Evolutionary conservation across 2,329 filamentous ascomycete genomes (phyloP), one percentile per base, ranked within the genome.

Genomic region (Venturia carpophila): DNA sequence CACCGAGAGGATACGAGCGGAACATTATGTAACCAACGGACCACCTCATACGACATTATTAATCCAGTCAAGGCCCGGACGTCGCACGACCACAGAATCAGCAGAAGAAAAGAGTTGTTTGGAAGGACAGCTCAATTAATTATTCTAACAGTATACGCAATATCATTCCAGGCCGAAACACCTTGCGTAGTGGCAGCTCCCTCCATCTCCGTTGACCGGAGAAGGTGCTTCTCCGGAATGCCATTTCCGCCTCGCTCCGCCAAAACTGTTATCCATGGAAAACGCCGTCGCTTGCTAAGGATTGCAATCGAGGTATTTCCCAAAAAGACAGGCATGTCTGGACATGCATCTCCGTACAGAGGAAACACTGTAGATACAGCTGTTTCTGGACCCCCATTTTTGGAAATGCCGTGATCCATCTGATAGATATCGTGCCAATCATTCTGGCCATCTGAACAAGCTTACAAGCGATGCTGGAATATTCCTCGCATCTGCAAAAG

Each of bases 391-490:
- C 19, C 27, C 52, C 52, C 52, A 37, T 58, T 15, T 37, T 19
- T 58, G 27, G 52, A 47, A 15, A 52, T 27, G 30, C 30, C 30
- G 52, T 34, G 30, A 58, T 58, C 52, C 19, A 58, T n/a, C 30
- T 27, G 52, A 37, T 15, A 58, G 19, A 37, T 58, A 37, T 58
- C 30, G 52, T 58, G 52, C 52, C 52, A 58, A 37, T 58, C 52
- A 58, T 58, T 37, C 19, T 58, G 52, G 52, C 52, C 30, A n/a
- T 34, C 13, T 58, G 52, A 21, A n/a, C n/a, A 58, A 58, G 52
- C 52, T 58, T 58, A 58, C 52, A 37, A 58, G 52, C 52, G 30
- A 58, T 58, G 52, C 52, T 58, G 52, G 52, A 58, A 13, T 37
- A 58, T 15, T 58, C 52, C 52, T 34, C 52, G 52, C 52, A 58